Base-by-base conservation (phyloP, 306 rosid genomes). In the Medicago lupulina region DNA sequence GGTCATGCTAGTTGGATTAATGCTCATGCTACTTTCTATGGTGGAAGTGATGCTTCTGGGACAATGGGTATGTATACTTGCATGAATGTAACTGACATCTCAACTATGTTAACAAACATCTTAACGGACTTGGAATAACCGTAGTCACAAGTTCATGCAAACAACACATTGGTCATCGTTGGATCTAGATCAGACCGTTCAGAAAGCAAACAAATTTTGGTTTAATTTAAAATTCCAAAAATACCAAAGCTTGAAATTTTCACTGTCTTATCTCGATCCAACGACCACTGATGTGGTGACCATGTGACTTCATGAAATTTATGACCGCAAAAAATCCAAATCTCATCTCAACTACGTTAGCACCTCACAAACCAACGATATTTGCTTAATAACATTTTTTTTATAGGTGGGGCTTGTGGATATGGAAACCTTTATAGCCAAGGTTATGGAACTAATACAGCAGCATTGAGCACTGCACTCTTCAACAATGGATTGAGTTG, bases 21-120 rank as follows among this genome's bases (percentile, higher is more conserved):
- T 81, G 87, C 85, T 18, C 87, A 81, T 41, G 87, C 85, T 73
- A 84, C 87, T 38, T 84, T 84, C 66, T 84, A 84, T 70, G 87
- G 87, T 23, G 87, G 87, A 5, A 65, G 85, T 47, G 87, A 84
- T 76, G 87, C 87, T 54, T 77, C 87, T 54, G 87, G 87, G 31
- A 84, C 87, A 69, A 84, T 84, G 87, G 87, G 87, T 84, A 77
- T 60, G 85, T 57, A 72, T 60, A 74, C 31, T 3, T 39, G 9
- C 46, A 67, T 13, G 44, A 44, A 67, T 53, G 59, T 58, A 34
- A 54, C 8, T 0, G 63, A 57, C n/a, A 57, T 10, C 8, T 23
- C 34, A 57, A 55, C 54, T 49, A 49, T 49, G 18, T 49, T 49
- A 49, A n/a, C 55, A 1, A 1, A 46, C 4, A 12, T n/a, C 55